Evolutionary conservation across 78 protist genomes (phyloP).

Genomic region (Anaeramoeba ignava): DNA sequence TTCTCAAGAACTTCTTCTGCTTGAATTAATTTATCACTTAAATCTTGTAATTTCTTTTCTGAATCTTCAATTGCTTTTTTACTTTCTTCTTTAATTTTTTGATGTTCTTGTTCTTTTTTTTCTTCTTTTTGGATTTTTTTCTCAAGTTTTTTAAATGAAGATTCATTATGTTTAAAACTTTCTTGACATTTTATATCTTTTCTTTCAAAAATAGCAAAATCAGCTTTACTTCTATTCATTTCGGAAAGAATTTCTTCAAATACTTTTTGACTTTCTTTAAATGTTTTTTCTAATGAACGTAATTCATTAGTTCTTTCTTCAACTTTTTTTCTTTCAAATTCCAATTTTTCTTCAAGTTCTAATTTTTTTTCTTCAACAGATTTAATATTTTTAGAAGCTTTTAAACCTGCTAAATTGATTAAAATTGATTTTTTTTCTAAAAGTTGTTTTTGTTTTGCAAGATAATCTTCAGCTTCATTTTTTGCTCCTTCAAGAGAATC

Average conservation of each 20-base stretch:
- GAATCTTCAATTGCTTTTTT: background rate
- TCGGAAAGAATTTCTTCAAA: background rate
- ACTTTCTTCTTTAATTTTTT: background rate
- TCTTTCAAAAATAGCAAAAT: no score
- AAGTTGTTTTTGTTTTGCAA: slow-evolving; percentile 35
- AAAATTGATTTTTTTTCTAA: background rate
- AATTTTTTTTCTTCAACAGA: background rate
- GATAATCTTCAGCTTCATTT: slow-evolving; percentile 71
- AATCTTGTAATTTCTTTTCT: background rate
- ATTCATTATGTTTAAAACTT: background rate
- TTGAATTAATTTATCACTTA: background rate
- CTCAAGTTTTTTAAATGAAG: background rate
- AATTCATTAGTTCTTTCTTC: background rate
- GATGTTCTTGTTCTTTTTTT: background rate
- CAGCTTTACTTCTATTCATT: background rate
- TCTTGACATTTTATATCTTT: background rate
- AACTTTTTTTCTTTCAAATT: background rate
- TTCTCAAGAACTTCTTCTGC: background rate
- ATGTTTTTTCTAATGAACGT: background rate
- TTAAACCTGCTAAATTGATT: background rate
- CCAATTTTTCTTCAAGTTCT: slow-evolving; percentile 1
- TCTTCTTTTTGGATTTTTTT: background rate
- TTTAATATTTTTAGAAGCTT: background rate
- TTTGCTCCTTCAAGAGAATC: slow-evolving; percentile 41
- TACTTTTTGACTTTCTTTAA: background rate